These are phyloP conservation scores for Tylopilus sp. DNA, from an alignment of 768 basidiomycete genomes.

Conservation along the genomic window DNA sequence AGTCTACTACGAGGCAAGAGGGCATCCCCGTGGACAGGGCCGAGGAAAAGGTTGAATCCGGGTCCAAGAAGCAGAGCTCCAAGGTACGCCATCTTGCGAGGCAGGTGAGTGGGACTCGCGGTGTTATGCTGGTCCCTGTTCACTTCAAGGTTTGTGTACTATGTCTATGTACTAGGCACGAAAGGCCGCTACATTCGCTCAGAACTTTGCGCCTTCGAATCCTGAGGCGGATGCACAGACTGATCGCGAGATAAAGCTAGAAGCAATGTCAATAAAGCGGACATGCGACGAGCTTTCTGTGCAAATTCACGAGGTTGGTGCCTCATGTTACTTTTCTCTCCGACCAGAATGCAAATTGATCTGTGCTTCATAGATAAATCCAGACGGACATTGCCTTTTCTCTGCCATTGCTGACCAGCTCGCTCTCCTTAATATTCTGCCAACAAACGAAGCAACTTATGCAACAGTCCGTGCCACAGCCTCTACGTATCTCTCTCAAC, in stretches of 20 bases:
- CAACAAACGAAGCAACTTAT: conserved; percentile 57
- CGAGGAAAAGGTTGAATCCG: conserved; percentile 14
- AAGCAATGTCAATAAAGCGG: conserved; percentile 59
- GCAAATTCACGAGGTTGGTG: conserved; percentile 59
- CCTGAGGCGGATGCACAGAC: conserved; percentile 57
- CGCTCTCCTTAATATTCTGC: conserved; percentile 62
- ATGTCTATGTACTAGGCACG: too few relatives aligned
- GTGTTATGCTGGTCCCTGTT: neutral
- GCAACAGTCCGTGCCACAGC: conserved; percentile 61
- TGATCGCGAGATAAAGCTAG: conserved; percentile 62
- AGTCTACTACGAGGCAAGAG: conserved; percentile 46
- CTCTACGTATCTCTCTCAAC: conserved; percentile 73
- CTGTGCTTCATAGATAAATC: conserved; percentile 64
- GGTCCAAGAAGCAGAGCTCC: conserved; percentile 48
- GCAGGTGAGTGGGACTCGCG: conserved; percentile 47
- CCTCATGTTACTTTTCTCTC: neutral
- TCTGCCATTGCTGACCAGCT: conserved; percentile 94
- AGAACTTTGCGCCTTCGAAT: conserved; percentile 50
- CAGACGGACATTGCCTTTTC: conserved; percentile 96
- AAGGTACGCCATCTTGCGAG: conserved; percentile 68
- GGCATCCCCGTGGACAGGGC: conserved; percentile 31
- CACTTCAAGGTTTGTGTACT: conserved; percentile 4
- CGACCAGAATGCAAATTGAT: conserved; percentile 1
- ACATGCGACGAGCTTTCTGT: conserved; percentile 66
- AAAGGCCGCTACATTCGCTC: conserved; percentile 63